Evolutionary conservation across 352 stramenopile species (phyloP).

Genomic region (Discostella stelligera): DNA sequence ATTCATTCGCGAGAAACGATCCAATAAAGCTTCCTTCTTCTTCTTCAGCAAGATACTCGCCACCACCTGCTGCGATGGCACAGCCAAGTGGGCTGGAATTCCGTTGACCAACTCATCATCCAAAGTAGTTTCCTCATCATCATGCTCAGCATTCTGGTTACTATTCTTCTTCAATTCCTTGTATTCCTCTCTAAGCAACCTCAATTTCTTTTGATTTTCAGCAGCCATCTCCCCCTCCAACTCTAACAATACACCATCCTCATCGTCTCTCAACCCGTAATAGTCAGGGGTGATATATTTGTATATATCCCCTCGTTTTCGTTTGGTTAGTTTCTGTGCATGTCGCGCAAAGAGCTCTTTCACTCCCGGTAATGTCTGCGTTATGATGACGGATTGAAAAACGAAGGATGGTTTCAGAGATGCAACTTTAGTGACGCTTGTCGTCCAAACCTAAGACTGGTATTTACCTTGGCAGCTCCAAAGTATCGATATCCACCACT

Average conservation of each 20-base stretch:
- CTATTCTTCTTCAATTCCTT: conserved; percentile 27
- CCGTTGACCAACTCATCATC: conserved; percentile 23
- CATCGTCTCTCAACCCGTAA: conserved; percentile 16
- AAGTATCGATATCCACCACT: conserved; percentile 94
- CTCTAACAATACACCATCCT: conserved; percentile 83
- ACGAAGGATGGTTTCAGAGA: not conserved
- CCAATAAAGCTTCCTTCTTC: conserved; percentile 76
- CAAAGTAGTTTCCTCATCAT: conserved; percentile 37
- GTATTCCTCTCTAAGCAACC: conserved; percentile 39
- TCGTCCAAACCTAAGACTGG: not conserved
- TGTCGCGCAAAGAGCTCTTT: conserved; percentile 90
- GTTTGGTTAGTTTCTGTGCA: conserved; percentile 73
- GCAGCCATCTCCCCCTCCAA: conserved; percentile 69
- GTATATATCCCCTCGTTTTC: conserved; percentile 86
- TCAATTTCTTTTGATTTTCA: conserved; percentile 38
- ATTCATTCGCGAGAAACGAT: conserved; percentile 25
- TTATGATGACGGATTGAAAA: not conserved
- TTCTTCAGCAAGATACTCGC: conserved; percentile 60
- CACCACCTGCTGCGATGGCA: conserved; percentile 69
- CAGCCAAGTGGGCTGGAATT: conserved; percentile 46
- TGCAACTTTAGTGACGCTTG: not conserved
- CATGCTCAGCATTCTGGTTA: conserved; percentile 5
- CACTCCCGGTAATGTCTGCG: conserved; percentile 86
- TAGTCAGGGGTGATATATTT: conserved; percentile 88
- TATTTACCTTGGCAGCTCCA: conserved; percentile 89